Evolutionary conservation across 768 basidiomycete genomes (phyloP), one percentile per base, ranked within the genome.

Genomic region (Leucocoprinus sp.): DNA sequence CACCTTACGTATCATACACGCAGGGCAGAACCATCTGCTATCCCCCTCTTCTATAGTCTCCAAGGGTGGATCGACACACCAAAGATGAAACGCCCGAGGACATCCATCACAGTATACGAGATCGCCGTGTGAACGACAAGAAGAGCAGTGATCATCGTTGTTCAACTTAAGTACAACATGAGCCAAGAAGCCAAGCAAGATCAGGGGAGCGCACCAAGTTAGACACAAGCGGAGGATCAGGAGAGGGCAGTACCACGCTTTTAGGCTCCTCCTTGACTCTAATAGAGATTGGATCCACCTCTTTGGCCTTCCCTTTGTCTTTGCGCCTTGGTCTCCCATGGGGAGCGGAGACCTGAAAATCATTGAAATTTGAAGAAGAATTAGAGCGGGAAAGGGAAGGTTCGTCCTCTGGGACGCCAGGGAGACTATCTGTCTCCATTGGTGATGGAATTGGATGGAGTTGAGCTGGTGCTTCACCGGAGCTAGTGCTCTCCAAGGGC

Each of bases 51-150:
- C 91, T 50, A 84, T 74, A 39, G 80, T 70, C 51, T 93, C 88
- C 70, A 97, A 77, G 17, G 96, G 96, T 43, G 96, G 96, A 62
- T 99, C 87, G 53, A 99, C 74, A 63, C 96, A 99, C 77, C 86
- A 83, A 50, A 98, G 80, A 65, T 99, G 96, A 63, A 96, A 99
- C 5, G 93, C 91, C 52, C 85, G 71, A 27, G 95, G 90, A 61
- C 96, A 99, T 15, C 93, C 93, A 62, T 98, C 96, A 63, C 96
- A 99, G 61, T 96, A 98, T 15, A 99, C 78, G 50, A 98, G 74
- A 35, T 85, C 78, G 38, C 95, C 95, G 53, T 67, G 67, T 19
- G 83, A 88, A 55, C 82, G 80, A 61, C 87, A 91, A 14, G 87
- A 76, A 51, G 86, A 89, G 58, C 87, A 91, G 57, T 90, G 84